Evolutionary conservation across 2,329 filamentous ascomycete species (phyloP).

Genomic region (Pezicula carpinea): DNA sequence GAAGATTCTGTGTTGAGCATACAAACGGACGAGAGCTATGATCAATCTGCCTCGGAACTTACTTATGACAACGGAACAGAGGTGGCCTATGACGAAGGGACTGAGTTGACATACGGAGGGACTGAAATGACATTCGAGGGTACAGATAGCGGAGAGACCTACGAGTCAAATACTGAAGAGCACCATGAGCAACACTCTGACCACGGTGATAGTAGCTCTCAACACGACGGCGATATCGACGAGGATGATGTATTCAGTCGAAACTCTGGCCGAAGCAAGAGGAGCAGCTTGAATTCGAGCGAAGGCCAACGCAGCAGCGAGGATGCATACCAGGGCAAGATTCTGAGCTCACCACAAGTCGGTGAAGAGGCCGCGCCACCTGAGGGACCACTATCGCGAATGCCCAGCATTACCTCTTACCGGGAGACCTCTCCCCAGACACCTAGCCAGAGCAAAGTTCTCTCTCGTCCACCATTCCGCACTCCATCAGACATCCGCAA

Average conservation of each 20-base stretch:
- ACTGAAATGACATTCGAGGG: slow-evolving; percentile 5
- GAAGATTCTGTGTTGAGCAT: slow-evolving; percentile 30
- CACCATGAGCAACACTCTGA: slow-evolving; percentile 13
- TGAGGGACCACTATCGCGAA: slow-evolving; percentile 42
- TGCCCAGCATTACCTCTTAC: slow-evolving; percentile 27
- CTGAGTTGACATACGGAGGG: slow-evolving; percentile 16
- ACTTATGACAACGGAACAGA: slow-evolving; percentile 22
- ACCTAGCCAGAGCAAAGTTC: slow-evolving; percentile 39
- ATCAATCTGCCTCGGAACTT: slow-evolving; percentile 20
- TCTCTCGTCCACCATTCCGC: slow-evolving; percentile 60
- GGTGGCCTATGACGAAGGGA: slow-evolving; percentile 15
- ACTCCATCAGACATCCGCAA: slow-evolving; percentile 66
- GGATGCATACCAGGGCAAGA: slow-evolving; percentile 20
- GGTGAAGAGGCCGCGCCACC: slow-evolving; percentile 26
- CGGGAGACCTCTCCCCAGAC: slow-evolving; percentile 32
- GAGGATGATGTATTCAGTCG: slow-evolving; percentile 29
- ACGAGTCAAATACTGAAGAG: neutral
- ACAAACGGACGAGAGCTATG: slow-evolving; percentile 26
- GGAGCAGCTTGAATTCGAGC: slow-evolving; percentile 24
- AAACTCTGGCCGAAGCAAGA: slow-evolving; percentile 14
- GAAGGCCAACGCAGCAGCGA: slow-evolving; percentile 19
- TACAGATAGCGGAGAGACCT: neutral
- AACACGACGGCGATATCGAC: slow-evolving; percentile 29
- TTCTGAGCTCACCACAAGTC: slow-evolving; percentile 20
- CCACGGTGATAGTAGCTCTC: slow-evolving; percentile 23